Evolutionary conservation across 2,329 filamentous ascomycete genomes (phyloP), one percentile per base, ranked within the genome.

Genomic region (Fusarium equiseti): DNA sequence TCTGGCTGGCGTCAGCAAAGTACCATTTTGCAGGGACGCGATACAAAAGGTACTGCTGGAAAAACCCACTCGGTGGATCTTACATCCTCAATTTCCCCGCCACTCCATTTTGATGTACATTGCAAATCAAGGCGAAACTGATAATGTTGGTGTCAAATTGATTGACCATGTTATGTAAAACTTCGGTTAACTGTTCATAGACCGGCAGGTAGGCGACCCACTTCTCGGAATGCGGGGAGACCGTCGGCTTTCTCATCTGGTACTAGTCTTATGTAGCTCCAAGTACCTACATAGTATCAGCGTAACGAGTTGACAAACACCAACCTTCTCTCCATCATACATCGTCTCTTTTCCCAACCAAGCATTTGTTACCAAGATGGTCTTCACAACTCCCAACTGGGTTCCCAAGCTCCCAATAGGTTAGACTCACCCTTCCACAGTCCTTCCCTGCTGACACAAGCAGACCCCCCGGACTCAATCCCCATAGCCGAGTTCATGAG

Each of bases 401-500:
- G 60, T 59, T 3, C 60, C 60, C 7, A 2, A 50, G 3, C 52
- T 65, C 11, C 52, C 60, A 31, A 59, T 31, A 43, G 40, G 62
- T 65, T 10, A 29, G 38, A 22, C 8, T 8, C 31, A 8, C 26
- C 9, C 18, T 20, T 12, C 8, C 13, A 5, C n/a, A 0, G 11
- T 13, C 24, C 12, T 49, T n/a, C 24, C 12, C 0, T 13, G 50
- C 59, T 64, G 26, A 64, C 61, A 32, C 5, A 31, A 5, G 15
- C 18, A 65, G 62, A 66, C 3, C 62, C 62, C 1, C 62, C 62
- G 5, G 52, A 65, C 24, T 59, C 62, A 7, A 48, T 65, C n/a
- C 27, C 61, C 0, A 66, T 65, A 35, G 60, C 46, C n/a, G 60
- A 65, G 16, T 65, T 66, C 6, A 65, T 65, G 62, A 59, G 29